These are phyloP conservation scores for Chlorella sorokiniana DNA, from an alignment of 139 green algal species.

Conservation along the genomic window DNA sequence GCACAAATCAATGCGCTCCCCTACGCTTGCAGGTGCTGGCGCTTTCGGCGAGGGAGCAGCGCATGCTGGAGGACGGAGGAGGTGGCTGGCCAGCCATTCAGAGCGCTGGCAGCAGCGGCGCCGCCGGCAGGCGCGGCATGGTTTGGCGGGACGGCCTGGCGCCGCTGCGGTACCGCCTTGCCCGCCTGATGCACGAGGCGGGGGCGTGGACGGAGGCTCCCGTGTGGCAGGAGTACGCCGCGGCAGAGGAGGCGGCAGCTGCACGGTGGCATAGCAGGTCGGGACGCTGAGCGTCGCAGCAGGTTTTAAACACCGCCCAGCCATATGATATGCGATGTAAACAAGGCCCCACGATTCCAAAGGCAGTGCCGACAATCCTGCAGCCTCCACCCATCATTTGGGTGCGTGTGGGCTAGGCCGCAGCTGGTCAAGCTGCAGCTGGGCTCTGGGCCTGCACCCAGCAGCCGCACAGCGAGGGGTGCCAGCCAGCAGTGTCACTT, in stretches of 20 bases:
- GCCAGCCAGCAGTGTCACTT: too few species aligned
- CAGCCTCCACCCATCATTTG: too few species aligned
- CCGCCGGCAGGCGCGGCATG: neutral
- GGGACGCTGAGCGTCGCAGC: too few species aligned
- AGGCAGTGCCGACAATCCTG: too few species aligned
- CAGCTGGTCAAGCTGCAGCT: too few species aligned
- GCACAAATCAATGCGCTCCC: neutral
- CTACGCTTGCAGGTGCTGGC: neutral
- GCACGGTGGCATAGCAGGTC: too few species aligned
- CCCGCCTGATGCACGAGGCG: neutral
- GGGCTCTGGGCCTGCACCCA: too few species aligned
- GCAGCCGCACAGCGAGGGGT: too few species aligned
- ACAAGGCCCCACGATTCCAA: too few species aligned
- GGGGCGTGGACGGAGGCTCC: neutral
- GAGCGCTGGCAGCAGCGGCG: neutral
- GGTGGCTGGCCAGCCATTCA: neutral
- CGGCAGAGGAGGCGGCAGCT: neutral
- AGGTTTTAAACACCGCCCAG: too few species aligned
- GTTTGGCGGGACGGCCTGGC: neutral
- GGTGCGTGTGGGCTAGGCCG: too few species aligned
- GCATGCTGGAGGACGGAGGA: neutral
- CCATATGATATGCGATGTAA: too few species aligned
- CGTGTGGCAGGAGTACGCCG: neutral
- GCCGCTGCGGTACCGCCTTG: slow-evolving; percentile 14
- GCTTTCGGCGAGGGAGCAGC: neutral